phyloP scores from a whole-genome alignment of 139 green algal genomes.

The Tetraselmis chui region DNA sequence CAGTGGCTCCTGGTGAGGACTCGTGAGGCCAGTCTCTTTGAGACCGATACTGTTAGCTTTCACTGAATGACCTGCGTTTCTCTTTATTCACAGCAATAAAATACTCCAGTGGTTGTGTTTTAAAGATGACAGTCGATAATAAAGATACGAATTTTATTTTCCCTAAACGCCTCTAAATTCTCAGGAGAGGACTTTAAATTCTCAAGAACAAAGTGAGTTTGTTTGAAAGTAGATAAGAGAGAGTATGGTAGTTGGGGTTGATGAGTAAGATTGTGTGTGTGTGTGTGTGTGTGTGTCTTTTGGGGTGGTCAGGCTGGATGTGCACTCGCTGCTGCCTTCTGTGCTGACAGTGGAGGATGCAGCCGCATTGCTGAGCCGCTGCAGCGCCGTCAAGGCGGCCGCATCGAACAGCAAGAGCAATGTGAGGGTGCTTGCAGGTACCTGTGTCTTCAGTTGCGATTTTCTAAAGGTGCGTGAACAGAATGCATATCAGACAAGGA shows the following conservation, averaged over 20 bases:
- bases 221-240: not conserved
- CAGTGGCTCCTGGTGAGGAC: not conserved
- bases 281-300: not conserved
- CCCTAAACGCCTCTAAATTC: too few species aligned
- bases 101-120: too few species aligned
- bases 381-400: conserved; percentile 9
- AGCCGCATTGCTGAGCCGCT: conserved; percentile 28
- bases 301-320: conserved; percentile 41
- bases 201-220: too few species aligned
- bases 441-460: conserved; percentile 31
- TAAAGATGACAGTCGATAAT: too few species aligned
- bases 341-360: conserved; percentile 35
- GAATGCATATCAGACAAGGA: too few species aligned
- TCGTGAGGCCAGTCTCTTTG: too few species aligned
- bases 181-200: too few species aligned
- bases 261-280: not conserved
- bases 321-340: conserved; percentile 35
- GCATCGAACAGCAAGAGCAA: not conserved
- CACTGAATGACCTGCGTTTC: too few species aligned
- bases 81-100: too few species aligned
- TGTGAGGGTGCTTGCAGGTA: conserved; percentile 30
- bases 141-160: too few species aligned
- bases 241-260: too few species aligned
- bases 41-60: too few species aligned
- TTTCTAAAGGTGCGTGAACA: conserved; percentile 23